Conservation (phyloP, 768 basidiomycete genomes). For the Boletus coccyginus region DNA sequence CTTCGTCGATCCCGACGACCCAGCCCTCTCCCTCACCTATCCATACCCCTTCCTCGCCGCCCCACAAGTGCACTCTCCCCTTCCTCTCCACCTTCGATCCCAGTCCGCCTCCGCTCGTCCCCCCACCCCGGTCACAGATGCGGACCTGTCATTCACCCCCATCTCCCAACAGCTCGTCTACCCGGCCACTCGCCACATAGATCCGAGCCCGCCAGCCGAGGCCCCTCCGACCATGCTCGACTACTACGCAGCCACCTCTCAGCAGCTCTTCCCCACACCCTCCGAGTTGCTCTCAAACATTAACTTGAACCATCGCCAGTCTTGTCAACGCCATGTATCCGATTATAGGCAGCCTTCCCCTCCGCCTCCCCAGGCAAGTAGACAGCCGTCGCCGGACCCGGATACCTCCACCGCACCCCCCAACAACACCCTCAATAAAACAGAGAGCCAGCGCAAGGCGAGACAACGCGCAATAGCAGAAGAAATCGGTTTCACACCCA, state of each 20-base stretch:
- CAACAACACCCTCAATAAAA: conserved; percentile 23
- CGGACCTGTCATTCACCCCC: conserved; percentile 3
- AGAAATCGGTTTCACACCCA: conserved; percentile 53
- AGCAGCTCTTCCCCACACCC: conserved; percentile 59
- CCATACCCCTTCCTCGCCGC: background rate
- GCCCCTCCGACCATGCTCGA: conserved; percentile 13
- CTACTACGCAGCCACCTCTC: conserved; percentile 22
- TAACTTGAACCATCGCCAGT: conserved; percentile 1
- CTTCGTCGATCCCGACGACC: background rate
- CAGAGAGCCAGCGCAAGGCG: conserved; percentile 53
- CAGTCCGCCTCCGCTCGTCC: conserved; percentile 3
- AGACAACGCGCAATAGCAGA: conserved; percentile 57
- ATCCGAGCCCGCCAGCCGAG: background rate
- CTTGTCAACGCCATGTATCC: background rate
- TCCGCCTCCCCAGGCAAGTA: conserved; percentile 2
- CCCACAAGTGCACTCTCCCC: background rate
- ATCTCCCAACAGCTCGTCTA: conserved; percentile 16
- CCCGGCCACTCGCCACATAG: conserved; percentile 1
- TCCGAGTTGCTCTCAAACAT: conserved; percentile 57
- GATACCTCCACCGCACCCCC: background rate
- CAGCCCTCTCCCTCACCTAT: no score
- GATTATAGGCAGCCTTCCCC: conserved; percentile 12
- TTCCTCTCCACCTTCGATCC: background rate
- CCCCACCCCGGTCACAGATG: conserved; percentile 4
- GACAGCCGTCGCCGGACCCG: conserved; percentile 13